phyloP scores from a whole-genome alignment of 768 basidiomycete genomes.

The Crucibulum laeve region DNA sequence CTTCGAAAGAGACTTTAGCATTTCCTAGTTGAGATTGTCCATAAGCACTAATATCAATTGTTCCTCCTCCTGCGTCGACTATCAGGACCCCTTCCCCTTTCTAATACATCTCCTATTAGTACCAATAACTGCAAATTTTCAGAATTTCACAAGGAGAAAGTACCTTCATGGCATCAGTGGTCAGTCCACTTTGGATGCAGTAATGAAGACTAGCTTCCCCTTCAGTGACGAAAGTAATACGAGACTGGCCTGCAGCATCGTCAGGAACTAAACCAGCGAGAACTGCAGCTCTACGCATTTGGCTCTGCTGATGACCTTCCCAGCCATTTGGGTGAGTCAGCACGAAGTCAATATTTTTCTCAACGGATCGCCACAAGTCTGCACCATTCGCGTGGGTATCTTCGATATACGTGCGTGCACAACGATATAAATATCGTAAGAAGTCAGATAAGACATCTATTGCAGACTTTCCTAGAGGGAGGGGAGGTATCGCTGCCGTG shows the following conservation, averaged over 20 bases:
- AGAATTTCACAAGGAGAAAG: not conserved
- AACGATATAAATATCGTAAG: slow-evolving; percentile 40
- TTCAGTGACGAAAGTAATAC: slow-evolving; percentile 56
- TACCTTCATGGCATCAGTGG: slow-evolving; percentile 31
- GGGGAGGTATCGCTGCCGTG: slow-evolving; percentile 24
- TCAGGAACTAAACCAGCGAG: slow-evolving; percentile 46
- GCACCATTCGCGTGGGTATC: slow-evolving; percentile 40
- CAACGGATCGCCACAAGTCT: slow-evolving; percentile 40
- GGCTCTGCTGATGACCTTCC: slow-evolving; percentile 55
- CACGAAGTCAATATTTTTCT: slow-evolving; percentile 41
- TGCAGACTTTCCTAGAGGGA: slow-evolving; percentile 37
- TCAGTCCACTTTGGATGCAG: slow-evolving; percentile 44
- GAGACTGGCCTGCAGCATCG: slow-evolving; percentile 28
- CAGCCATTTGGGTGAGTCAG: slow-evolving; percentile 65
- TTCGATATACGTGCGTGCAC: slow-evolving; percentile 40
- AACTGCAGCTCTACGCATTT: slow-evolving; percentile 51
- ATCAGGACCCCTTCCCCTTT: slow-evolving; percentile 43
- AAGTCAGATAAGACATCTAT: slow-evolving; percentile 47
- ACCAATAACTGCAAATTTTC: not conserved
- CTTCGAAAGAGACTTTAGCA: slow-evolving; percentile 32
- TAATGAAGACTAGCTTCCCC: slow-evolving; percentile 62
- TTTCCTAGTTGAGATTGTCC: slow-evolving; percentile 25
- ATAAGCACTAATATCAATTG: slow-evolving; percentile 57
- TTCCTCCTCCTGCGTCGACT: slow-evolving; percentile 63
- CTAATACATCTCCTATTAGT: slow-evolving; percentile 20